phyloP scores from a whole-genome alignment of 768 basidiomycete genomes.

The Tulasnella sp. region DNA sequence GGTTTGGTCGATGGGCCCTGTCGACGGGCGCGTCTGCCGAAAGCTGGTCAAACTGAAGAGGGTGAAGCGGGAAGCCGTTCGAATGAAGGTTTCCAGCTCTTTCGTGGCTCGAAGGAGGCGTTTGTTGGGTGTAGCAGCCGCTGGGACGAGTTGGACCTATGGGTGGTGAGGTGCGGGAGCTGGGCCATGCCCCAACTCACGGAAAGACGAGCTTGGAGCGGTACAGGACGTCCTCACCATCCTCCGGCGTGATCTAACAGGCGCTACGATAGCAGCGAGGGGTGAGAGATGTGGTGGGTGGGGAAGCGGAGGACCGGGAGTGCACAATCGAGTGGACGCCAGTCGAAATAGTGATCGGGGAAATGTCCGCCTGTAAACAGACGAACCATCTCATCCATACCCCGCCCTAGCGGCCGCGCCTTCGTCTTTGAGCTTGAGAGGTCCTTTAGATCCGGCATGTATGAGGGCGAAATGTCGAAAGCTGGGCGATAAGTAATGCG shows the following conservation, averaged over 20 bases:
- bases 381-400: not conserved
- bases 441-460: not conserved
- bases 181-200: too few species aligned
- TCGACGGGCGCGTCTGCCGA: too few species aligned
- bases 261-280: not conserved
- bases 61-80: too few species aligned
- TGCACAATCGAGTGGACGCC: not conserved
- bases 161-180: too few species aligned
- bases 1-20: too few species aligned
- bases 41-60: too few species aligned
- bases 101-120: too few species aligned
- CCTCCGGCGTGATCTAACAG: not conserved
- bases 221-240: not conserved
- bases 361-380: not conserved
- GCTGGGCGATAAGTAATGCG: not conserved
- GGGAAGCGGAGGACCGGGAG: not conserved
- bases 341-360: not conserved
- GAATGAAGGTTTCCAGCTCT: too few species aligned
- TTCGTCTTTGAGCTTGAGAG: not conserved
- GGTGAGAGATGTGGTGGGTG: not conserved
- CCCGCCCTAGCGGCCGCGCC: not conserved
- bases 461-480: not conserved
- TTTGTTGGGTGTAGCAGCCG: too few species aligned
- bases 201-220: not conserved
- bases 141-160: too few species aligned